phyloP scores from a whole-genome alignment of 2,329 filamentous ascomycete genomes.

The Venturia carpophila region DNA sequence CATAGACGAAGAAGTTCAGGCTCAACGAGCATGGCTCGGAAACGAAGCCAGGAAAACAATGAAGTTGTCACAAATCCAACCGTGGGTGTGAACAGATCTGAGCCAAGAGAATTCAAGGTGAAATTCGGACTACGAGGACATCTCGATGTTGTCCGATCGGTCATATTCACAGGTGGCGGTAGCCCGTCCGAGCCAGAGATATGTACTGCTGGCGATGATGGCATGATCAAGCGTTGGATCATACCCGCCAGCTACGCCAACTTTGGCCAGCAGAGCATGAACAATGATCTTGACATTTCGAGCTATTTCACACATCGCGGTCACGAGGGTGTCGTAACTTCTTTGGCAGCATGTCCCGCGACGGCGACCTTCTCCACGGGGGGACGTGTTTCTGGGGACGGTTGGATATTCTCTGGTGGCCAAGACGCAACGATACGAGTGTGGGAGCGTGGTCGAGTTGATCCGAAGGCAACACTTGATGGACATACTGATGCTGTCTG shows the following conservation, averaged over 20 bases:
- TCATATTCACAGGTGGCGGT: conserved; percentile 94
- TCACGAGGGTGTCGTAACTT: conserved; percentile 83
- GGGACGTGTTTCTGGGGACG: conserved; percentile 79
- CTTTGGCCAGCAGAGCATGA: conserved; percentile 44
- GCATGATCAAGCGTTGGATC: conserved; percentile 93
- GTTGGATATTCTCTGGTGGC: conserved; percentile 97
- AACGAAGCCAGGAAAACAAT: conserved; percentile 57
- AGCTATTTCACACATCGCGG: conserved; percentile 95
- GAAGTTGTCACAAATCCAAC: conserved; percentile 39
- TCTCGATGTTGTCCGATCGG: conserved; percentile 83
- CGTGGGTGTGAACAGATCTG: conserved; percentile 44
- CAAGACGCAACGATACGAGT: conserved; percentile 89
- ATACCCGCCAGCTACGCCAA: conserved; percentile 73
- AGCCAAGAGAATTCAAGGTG: conserved; percentile 78
- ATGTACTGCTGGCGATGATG: conserved; percentile 91
- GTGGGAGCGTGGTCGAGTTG: conserved; percentile 90
- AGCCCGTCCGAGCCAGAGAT: conserved; percentile 95
- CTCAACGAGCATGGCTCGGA: conserved; percentile 51
- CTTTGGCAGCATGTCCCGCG: conserved; percentile 76
- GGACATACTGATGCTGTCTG: conserved; percentile 95
- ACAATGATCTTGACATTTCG: conserved; percentile 79
- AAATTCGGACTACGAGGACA: conserved; percentile 88
- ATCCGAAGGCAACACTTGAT: conserved; percentile 89
- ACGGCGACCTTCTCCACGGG: conserved; percentile 84
- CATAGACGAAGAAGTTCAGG: conserved; percentile 73